Base-by-base conservation (phyloP, 2,329 filamentous ascomycete genomes). In the Phyllosticta capitalensis region DNA sequence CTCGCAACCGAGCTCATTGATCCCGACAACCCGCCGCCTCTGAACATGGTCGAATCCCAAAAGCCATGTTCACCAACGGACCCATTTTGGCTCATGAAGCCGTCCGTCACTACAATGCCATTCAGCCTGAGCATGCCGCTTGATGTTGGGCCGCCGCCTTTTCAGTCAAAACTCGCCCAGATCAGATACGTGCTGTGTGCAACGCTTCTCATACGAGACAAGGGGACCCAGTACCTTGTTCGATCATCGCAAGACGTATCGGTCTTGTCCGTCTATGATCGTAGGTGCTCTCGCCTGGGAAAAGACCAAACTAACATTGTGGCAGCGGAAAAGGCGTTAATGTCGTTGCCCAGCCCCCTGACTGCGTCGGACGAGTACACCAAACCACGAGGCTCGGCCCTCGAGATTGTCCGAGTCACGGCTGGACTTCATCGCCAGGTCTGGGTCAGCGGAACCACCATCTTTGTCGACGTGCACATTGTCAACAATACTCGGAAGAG, bases 371-470 rank as follows among this genome's bases (percentile, higher is more conserved):
- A 81, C 60, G 78, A 80, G 62, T 72, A 77, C 63, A 62, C 69
- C 5, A 67, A 77, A 33, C 70, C 75, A 26, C 72, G 72, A 26
- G 71, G 75, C 49, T 68, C 67, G 26, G 69, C 69, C 1, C 61
- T 75, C 1, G 78, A 81, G 61, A 73, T 72, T 9, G 67, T 81
- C 22, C 73, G 72, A 58, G 66, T 81, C 19, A 81, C 79, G 20
- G 80, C 80, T 26, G 79, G 79, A 6, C 65, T 82, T 9, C 80
- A 82, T 66, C 75, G 80, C n/a, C 80, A 82, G 67, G 80, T 81
- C 26, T 83, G 80, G 80, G 78, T 83, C 58, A 81, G 79, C 63
- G 80, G 80, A 17, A 79, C 78, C 21, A 78, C 72, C 63, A 77
- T 82, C 33, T 82, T 81, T 61, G 76, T 80, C 17, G 80, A 83